phyloP scores from a whole-genome alignment of 371 early-diverging fungal genomes.

The Rhizopus stolonifer region DNA sequence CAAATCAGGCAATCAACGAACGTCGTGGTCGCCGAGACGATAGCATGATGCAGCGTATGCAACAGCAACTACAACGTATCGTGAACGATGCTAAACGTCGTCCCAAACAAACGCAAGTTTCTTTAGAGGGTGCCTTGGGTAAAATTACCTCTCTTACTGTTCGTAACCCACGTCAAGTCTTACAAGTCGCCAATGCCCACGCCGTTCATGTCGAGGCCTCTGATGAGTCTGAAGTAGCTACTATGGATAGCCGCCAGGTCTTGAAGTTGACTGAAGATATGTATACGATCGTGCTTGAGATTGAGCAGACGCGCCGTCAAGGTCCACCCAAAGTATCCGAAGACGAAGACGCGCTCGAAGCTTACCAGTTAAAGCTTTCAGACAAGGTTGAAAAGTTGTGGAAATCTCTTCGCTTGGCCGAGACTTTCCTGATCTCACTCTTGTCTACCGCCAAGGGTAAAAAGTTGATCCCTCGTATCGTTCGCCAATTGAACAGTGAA shows the following conservation, averaged over 20 bases:
- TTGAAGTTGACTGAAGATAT: conserved; percentile 78
- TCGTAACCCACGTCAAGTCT: conserved; percentile 83
- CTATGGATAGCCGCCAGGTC: conserved; percentile 56
- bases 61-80: conserved; percentile 90
- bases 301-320: conserved; percentile 82
- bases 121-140: conserved; percentile 93
- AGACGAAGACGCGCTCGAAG: conserved; percentile 42
- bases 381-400: conserved; percentile 61
- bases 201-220: not conserved
- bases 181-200: conserved; percentile 62
- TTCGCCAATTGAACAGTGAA: conserved; percentile 74
- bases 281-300: conserved; percentile 70
- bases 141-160: conserved; percentile 88
- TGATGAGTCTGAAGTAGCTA: not conserved
- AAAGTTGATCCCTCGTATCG: conserved; percentile 80
- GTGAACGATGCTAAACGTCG: conserved; percentile 88
- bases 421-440: conserved; percentile 52
- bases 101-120: conserved; percentile 80
- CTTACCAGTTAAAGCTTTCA: conserved; percentile 49
- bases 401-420: conserved; percentile 45
- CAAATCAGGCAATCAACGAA: conserved; percentile 7
- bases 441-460: conserved; percentile 85
- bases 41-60: conserved; percentile 74
- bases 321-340: conserved; percentile 52
- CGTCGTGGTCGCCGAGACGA: conserved; percentile 46